phyloP scores from a whole-genome alignment of 768 basidiomycete genomes.

The Auricularia sp. region DNA sequence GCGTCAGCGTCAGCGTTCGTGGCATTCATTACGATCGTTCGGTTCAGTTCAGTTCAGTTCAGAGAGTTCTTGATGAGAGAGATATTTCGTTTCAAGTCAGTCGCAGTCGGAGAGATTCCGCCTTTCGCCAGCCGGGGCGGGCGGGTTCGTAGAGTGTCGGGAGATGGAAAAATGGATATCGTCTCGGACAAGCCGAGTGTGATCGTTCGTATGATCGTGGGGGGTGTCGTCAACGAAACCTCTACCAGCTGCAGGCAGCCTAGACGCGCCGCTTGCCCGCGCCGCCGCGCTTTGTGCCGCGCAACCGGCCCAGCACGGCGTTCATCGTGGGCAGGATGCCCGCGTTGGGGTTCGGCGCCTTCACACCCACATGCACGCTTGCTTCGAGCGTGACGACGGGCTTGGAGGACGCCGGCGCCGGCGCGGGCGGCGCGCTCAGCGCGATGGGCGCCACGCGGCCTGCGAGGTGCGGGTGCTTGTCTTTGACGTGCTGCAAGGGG shows the following conservation, averaged over 20 bases:
- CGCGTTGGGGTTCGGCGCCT: neutral
- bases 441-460: neutral
- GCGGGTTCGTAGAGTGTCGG: too few species aligned
- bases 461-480: neutral
- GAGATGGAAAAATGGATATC: too few species aligned
- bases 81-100: neutral
- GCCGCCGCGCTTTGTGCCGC: slow-evolving; percentile 1
- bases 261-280: slow-evolving; percentile 1
- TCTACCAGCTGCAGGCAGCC: too few species aligned
- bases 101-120: too few species aligned
- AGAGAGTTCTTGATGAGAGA: neutral
- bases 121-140: too few species aligned
- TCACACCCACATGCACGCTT: neutral
- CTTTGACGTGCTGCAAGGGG: neutral
- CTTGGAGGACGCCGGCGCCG: neutral
- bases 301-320: neutral
- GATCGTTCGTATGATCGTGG: neutral
- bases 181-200: neutral
- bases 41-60: neutral
- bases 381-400: neutral
- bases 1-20: neutral
- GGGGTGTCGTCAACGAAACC: neutral
- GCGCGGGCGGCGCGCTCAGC: neutral
- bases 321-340: slow-evolving; percentile 2
- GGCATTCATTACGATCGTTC: neutral